Base-by-base conservation (phyloP, 2,329 filamentous ascomycete species). In the Coniochaeta pulveracea region DNA sequence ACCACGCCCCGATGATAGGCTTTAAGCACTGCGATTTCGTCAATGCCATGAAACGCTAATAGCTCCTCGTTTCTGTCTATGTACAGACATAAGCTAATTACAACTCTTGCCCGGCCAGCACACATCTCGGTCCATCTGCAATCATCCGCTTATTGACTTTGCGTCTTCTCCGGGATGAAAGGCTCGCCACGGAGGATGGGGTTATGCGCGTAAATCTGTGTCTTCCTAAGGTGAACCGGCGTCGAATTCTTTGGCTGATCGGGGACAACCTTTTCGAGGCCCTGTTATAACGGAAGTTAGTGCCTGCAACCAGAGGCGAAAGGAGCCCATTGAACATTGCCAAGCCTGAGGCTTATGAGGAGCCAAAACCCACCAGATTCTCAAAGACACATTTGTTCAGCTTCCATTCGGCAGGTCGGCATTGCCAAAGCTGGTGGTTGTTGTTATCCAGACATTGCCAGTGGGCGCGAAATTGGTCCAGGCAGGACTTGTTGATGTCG, bases 361-460 rank as follows among this genome's bases (percentile, higher is more conserved):
- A n/a, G n/a, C n/a, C n/a, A n/a, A n/a, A n/a, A 14, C 82, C 41
- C 68, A 98, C 91, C 66, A 98, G 61, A 57, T 95, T 96, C 46
- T 95, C 80, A 55, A 83, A 96, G 31, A 95, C 88, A 61, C 91
- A 98, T 64, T 80, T 81, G 70, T 95, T 98, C 50, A 98, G 66
- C 55, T 79, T 79, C 74, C 85, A 80, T 69, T 98, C 91, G 43
- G 73, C 68, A 51, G 77, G 78, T 49, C 91, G 76, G 67, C 91
- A 98, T 54, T 96, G 85, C 82, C 85, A 98, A 39, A 96, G 66
- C 62, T 94, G 85, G 54, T 98, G 91, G 69, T 98, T 98, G 67
- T 93, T 88, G 65, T 93, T 80, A 54, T 98, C 91, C 37, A 98
- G 72, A 54, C 91, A 98, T 51, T 85, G 71, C 86, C 88, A 98